Evolutionary conservation across 2,329 filamentous ascomycete species (phyloP).

Genomic region (Aspergillus sp.): DNA sequence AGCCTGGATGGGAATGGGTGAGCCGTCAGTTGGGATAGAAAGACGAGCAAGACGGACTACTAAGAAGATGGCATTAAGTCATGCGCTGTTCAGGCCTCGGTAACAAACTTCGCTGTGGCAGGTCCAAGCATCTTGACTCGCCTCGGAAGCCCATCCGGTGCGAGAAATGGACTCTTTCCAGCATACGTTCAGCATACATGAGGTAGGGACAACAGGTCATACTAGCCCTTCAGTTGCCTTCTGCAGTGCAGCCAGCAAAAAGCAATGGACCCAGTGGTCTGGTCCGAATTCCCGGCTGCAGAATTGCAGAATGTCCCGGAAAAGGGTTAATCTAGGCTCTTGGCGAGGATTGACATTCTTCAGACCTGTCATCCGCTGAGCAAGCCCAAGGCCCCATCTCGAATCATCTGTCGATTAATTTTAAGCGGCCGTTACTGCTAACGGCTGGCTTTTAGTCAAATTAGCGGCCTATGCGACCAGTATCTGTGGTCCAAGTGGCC

Average conservation of each 20-base stretch:
- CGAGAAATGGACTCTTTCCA: neutral
- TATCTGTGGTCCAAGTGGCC: neutral
- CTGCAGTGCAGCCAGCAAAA: neutral
- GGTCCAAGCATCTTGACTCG: neutral
- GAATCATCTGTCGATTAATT: neutral
- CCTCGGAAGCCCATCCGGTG: neutral
- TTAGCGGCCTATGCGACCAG: neutral
- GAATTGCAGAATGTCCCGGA: neutral
- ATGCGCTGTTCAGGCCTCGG: neutral
- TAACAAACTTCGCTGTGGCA: neutral
- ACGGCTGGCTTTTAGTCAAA: neutral
- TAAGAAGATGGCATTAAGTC: neutral
- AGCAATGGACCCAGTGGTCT: conserved; percentile 1
- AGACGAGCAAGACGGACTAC: neutral
- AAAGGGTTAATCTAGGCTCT: neutral
- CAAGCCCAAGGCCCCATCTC: neutral
- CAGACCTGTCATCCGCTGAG: neutral
- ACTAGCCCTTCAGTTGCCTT: neutral
- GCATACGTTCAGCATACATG: neutral
- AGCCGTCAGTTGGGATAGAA: neutral
- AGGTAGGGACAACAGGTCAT: neutral
- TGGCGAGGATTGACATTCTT: neutral
- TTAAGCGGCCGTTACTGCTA: neutral
- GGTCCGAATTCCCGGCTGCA: neutral
- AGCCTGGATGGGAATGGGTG: neutral